Conservation (phyloP, 1,139 yeast genomes). For the Suhomyces coccinellae region DNA sequence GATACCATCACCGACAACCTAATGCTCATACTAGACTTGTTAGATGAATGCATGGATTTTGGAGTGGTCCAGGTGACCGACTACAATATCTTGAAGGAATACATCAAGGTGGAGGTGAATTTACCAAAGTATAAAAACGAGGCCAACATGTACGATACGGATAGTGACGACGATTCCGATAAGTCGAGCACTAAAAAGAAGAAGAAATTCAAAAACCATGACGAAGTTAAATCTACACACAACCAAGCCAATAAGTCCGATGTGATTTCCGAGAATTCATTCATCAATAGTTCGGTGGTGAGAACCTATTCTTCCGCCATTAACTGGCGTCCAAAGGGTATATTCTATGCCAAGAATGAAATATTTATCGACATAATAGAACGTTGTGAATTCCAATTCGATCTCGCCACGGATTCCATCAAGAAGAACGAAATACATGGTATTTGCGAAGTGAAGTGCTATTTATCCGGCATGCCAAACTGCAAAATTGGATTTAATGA, state of each 20-base stretch:
- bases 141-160: conserved; percentile 13
- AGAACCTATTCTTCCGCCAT: conserved; percentile 46
- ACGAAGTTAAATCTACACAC: conserved; percentile 37
- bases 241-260: conserved; percentile 42
- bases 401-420: conserved; percentile 30
- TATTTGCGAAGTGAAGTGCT: conserved; percentile 39
- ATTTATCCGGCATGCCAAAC: conserved; percentile 49
- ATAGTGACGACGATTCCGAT: conserved; percentile 19
- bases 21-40: conserved; percentile 40
- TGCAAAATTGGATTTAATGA: conserved; percentile 49
- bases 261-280: conserved; percentile 24
- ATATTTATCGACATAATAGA: conserved; percentile 47
- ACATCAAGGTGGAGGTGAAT: conserved; percentile 43
- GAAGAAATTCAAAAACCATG: conserved; percentile 18
- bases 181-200: conserved; percentile 10
- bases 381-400: conserved; percentile 41
- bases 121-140: conserved; percentile 22
- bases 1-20: conserved; percentile 43
- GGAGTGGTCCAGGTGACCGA: conserved; percentile 48
- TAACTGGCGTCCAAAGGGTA: conserved; percentile 52
- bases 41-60: conserved; percentile 50
- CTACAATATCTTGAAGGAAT: conserved; percentile 45
- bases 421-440: conserved; percentile 41
- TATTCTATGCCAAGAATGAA: conserved; percentile 48
- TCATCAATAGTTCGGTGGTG: conserved; percentile 60